These are phyloP conservation scores for Solanum infundibuliforme DNA, from an alignment of 257 asterid genomes.

Conservation along the genomic window DNA sequence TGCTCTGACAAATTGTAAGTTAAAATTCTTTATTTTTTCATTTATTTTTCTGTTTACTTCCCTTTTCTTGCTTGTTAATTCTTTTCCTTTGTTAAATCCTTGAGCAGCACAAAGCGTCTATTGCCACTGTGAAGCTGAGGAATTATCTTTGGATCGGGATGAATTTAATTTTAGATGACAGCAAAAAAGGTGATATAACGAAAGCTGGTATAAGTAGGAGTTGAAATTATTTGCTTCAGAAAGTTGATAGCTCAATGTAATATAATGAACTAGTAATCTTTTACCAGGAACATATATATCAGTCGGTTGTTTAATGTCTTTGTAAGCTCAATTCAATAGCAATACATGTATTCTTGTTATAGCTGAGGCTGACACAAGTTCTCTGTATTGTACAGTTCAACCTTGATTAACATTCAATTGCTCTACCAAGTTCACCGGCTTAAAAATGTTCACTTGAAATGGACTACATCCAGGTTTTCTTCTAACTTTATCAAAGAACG, in stretches of 20 bases:
- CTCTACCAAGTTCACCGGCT: not conserved
- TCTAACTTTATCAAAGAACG: too few species aligned
- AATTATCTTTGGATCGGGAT: not conserved
- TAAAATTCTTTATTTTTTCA: too few species aligned
- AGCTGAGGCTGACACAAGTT: too few species aligned
- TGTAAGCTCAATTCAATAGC: too few species aligned
- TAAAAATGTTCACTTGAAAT: too few species aligned
- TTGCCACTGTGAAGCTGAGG: not conserved
- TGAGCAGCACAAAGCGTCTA: not conserved
- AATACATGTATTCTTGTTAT: too few species aligned
- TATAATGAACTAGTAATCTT: too few species aligned
- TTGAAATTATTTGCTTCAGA: not conserved
- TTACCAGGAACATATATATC: too few species aligned
- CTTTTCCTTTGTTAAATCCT: not conserved
- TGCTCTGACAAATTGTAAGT: not conserved
- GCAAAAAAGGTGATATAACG: not conserved
- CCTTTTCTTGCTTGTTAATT: not conserved
- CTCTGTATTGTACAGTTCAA: not conserved
- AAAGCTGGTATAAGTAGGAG: not conserved
- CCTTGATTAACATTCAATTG: not conserved
- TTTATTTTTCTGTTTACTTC: not conserved
- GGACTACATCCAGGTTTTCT: too few species aligned
- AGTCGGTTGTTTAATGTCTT: too few species aligned
- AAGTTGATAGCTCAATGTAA: not conserved
- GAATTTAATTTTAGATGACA: not conserved